Evolutionary conservation across 768 basidiomycete species (phyloP), one percentile per base, ranked within the genome.

Genomic region (Amanita phalloides): DNA sequence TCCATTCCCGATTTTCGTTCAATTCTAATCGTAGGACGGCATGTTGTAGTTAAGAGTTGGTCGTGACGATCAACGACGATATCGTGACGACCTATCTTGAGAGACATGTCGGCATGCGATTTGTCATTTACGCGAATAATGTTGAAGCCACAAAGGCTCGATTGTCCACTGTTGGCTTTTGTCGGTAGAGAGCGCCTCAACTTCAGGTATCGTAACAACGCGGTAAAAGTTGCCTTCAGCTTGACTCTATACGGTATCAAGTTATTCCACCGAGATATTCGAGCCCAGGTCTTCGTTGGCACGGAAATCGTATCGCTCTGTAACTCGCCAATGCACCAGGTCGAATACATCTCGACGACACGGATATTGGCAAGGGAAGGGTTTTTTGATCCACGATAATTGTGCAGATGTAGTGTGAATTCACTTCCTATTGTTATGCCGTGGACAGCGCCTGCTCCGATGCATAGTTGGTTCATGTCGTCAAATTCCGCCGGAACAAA

Each of bases 391-490:
- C 75, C 75, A n/a, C 66, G 66, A 54, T 71, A 71, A 61, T 85
- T 84, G 61, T 85, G 82, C 20, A 71, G 66, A 60, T 85, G 82
- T 20, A 86, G 43, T 37, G 72, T 74, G 54, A 86, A 72, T 55
- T 82, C 78, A 7, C 74, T 81, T 44, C 82, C 84, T 54, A 75
- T 73, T n/a, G 74, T 71, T 17, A 86, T 67, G 1, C 84, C 84
- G 54, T 84, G 81, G 4, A 79, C 74, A 0, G 75, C 71, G 10
- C 84, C 84, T 35, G 77, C 73, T 32, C 75, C 74, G 30, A 86
- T 63, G 54, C 74, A 74, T 42, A 83, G 57, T 37, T 62, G 59
- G 9, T 61, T 58, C 11, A 58, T 60, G 20, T 70, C 67, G 30
- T 72, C 64, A 14, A 70, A 60, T 42, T 68, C 67, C 35, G 75